A percentile compares a stretch with the other conserved stretches of the same genome.
phyloP scores from a whole-genome alignment of 768 basidiomycete genomes.

The Leccinum barrowsii region DNA sequence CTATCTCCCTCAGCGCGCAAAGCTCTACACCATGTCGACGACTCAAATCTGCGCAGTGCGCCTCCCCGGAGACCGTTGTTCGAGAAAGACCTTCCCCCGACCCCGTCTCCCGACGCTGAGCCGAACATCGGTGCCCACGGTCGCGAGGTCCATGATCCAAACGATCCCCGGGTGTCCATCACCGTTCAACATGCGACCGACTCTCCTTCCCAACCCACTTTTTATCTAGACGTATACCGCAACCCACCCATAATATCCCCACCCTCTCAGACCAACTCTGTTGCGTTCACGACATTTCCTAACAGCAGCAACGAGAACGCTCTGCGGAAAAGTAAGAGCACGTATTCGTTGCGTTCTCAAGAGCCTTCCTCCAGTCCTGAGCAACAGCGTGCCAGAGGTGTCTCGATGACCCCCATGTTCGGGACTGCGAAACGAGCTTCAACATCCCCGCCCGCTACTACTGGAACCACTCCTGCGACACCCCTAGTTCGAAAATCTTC shows the following conservation, averaged over 20 bases:
- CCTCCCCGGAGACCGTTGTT: constrained; percentile 10
- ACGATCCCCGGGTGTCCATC: constrained; percentile 14
- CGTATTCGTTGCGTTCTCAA: constrained; percentile 29
- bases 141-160: neutral
- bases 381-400: constrained; percentile 44
- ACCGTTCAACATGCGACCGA: constrained; percentile 17
- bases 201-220: constrained; percentile 48
- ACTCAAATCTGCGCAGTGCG: constrained; percentile 19
- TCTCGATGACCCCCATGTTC: constrained; percentile 52
- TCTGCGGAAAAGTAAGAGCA: constrained; percentile 54
- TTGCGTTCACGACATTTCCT: constrained; percentile 38
- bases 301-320: constrained; percentile 11
- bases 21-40: constrained; percentile 18
- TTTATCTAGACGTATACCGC: constrained; percentile 58
- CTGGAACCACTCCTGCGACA: constrained; percentile 30
- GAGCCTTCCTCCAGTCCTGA: constrained; percentile 12
- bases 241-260: constrained; percentile 43
- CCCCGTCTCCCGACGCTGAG: constrained; percentile 23
- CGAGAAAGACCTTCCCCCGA: constrained; percentile 53
- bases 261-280: constrained; percentile 45
- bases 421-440: constrained; percentile 44
- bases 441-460: constrained; percentile 28
- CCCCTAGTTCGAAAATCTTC: constrained; percentile 55
- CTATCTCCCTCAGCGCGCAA: constrained; percentile 29
- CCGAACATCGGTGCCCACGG: neutral